Base-by-base conservation (phyloP, 352 stramenopile species). In the Thraustochytrium striatum region DNA sequence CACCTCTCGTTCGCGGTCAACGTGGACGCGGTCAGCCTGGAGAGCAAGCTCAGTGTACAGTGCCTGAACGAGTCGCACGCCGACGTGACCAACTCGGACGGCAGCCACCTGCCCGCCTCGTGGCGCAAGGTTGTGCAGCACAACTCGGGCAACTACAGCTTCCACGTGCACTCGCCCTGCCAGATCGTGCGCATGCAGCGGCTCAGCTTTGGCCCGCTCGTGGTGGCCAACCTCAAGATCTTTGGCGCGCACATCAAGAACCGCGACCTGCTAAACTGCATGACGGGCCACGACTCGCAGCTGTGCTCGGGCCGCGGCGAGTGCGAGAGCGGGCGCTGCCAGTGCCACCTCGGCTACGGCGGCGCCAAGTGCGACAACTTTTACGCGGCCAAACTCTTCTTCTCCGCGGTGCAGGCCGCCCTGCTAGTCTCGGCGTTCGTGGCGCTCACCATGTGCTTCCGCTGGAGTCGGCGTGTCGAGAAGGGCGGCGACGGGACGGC, bases 291-390 rank as follows among this genome's bases (percentile, higher is more conserved):
- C 43, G 47, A 92, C 82, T 88, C 89, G 21, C 88, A 92, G 39
- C 87, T 93, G 79, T 94, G 90, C 83, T 93, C 86, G 72, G 82
- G 85, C 57, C 84, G 92, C 57, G 90, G 90, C 50, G 87, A 92
- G 81, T 94, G 90, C 72, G 83, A 93, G 38, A 93, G 93, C 72
- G 88, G 88, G 36, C 72, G 84, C 73, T 94, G 90, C 79, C 82
- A 82, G 5, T 94, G 90, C 58, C 88, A 93, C 69, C 79, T 59
- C 16, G 85, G 83, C 33, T 94, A 90, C 59, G 88, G 92, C 84
- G 90, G 90, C 11, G 73, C 85, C 8, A 91, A 87, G 50, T 94
- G 90, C 83, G 93, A 93, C 11, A 28, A 68, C 41, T 75, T 19
- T 28, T 16, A 61, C 32, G 35, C 53, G 16, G 21, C 5, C 59